These are phyloP conservation scores for Dactylellina parvicollis DNA, from an alignment of 2,329 filamentous ascomycete genomes.

Conservation along the genomic window DNA sequence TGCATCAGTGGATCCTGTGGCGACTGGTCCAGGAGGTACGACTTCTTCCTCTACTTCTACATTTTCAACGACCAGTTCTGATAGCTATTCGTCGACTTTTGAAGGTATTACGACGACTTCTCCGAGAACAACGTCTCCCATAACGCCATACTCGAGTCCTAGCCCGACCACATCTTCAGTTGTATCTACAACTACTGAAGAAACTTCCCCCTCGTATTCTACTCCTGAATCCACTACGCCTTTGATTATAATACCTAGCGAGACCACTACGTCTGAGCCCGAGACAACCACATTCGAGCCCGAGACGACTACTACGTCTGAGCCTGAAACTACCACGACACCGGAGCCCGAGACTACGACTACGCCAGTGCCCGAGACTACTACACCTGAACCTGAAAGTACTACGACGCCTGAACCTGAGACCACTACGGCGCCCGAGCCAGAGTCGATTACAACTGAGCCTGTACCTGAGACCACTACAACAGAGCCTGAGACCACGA, in stretches of 20 bases:
- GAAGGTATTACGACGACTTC: background rate
- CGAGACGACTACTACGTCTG: background rate
- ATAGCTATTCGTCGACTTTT: background rate
- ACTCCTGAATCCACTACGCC: slow-evolving; percentile 1
- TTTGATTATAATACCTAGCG: no score
- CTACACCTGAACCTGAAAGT: slow-evolving; percentile 4
- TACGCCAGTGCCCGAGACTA: background rate
- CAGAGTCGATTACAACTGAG: background rate
- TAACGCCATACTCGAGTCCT: background rate
- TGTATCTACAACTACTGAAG: no score
- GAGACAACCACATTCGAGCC: background rate
- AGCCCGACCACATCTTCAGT: no score
- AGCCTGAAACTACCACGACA: slow-evolving; percentile 1
- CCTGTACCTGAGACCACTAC: background rate
- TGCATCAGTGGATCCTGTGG: background rate
- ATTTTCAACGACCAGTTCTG: slow-evolving; percentile 1
- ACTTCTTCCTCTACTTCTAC: background rate
- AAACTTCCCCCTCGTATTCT: background rate
- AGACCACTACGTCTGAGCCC: background rate
- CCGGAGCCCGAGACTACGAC: background rate
- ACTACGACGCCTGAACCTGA: background rate
- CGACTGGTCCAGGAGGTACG: background rate
- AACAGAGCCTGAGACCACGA: background rate
- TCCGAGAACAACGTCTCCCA: no score
- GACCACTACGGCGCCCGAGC: background rate